Conservation (phyloP, 805 yeast species). For the Lachancea cidri region DNA sequence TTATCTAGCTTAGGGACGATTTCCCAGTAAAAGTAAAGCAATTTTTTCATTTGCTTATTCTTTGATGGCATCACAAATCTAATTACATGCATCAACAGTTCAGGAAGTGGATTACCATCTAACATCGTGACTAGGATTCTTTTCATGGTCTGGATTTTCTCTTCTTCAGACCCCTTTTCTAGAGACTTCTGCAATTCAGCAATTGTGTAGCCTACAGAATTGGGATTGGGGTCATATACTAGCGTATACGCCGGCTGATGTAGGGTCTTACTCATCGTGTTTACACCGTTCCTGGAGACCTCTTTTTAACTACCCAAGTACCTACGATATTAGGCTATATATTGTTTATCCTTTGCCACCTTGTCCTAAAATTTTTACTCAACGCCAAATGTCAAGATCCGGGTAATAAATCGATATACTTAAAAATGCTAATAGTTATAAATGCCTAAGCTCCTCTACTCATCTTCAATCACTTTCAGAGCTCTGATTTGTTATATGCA, state of each 20-base stretch:
- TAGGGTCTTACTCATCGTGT: slow-evolving; percentile 3
- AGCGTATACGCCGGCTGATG: slow-evolving; percentile 60
- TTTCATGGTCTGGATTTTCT: slow-evolving; percentile 86
- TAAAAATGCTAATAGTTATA: no score
- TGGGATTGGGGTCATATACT: slow-evolving; percentile 70
- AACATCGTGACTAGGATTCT: slow-evolving; percentile 78
- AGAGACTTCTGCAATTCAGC: slow-evolving; percentile 71
- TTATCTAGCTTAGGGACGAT: slow-evolving; percentile 87
- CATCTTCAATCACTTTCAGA: slow-evolving; percentile 18
- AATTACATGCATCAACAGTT: slow-evolving; percentile 90
- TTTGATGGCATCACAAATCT: slow-evolving; percentile 96
- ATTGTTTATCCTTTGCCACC: slow-evolving; percentile 3
- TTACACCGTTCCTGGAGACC: neutral
- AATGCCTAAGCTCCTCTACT: neutral
- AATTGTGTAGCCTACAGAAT: slow-evolving; percentile 52
- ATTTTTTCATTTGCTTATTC: slow-evolving; percentile 84
- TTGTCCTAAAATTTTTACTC: neutral
- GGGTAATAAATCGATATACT: neutral
- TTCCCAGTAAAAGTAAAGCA: slow-evolving; percentile 95
- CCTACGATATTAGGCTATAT: neutral
- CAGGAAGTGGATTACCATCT: slow-evolving; percentile 90
- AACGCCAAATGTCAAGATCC: neutral
- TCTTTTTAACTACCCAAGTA: neutral
- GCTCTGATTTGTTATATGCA: slow-evolving; percentile 31
- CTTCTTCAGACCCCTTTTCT: slow-evolving; percentile 86